Conservation (phyloP, 768 basidiomycete species). For the Boletus rex-veris region DNA sequence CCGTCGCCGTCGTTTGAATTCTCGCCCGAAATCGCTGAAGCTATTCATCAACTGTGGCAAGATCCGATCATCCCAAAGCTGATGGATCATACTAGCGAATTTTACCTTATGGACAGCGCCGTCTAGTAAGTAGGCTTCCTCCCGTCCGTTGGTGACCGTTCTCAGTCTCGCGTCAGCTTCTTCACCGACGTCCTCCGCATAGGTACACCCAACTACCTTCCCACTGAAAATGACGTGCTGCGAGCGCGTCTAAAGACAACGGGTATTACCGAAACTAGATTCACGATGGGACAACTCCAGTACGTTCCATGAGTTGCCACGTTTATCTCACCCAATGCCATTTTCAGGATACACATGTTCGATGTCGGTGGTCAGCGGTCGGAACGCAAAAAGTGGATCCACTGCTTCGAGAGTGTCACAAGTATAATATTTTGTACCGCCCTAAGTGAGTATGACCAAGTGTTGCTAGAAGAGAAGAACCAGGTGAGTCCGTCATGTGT, state of each 20-base stretch:
- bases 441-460: slow-evolving; percentile 74
- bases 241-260: slow-evolving; percentile 86
- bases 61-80: slow-evolving; percentile 56
- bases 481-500: slow-evolving; percentile 20
- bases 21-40: slow-evolving; percentile 61
- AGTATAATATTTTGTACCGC: slow-evolving; percentile 76
- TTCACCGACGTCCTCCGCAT: slow-evolving; percentile 84
- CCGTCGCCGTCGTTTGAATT: slow-evolving; percentile 44
- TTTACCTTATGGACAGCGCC: slow-evolving; percentile 95
- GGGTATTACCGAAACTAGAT: slow-evolving; percentile 83
- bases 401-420: slow-evolving; percentile 78
- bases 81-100: slow-evolving; percentile 64
- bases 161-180: slow-evolving; percentile 50
- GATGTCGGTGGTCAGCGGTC: slow-evolving; percentile 79
- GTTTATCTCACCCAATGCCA: background rate
- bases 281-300: slow-evolving; percentile 65
- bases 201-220: slow-evolving; percentile 74
- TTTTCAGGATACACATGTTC: slow-evolving; percentile 60
- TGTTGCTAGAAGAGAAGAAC: slow-evolving; percentile 54
- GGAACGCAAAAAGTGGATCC: slow-evolving; percentile 81
- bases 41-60: slow-evolving; percentile 66
- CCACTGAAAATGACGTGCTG: slow-evolving; percentile 83
- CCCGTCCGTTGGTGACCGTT: background rate
- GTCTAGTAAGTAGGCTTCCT: slow-evolving; percentile 57
- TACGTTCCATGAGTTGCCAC: slow-evolving; percentile 26